These are phyloP conservation scores for Kluyveromyces dobzhanskii DNA, from an alignment of 805 yeast genomes.

Conservation along the genomic window DNA sequence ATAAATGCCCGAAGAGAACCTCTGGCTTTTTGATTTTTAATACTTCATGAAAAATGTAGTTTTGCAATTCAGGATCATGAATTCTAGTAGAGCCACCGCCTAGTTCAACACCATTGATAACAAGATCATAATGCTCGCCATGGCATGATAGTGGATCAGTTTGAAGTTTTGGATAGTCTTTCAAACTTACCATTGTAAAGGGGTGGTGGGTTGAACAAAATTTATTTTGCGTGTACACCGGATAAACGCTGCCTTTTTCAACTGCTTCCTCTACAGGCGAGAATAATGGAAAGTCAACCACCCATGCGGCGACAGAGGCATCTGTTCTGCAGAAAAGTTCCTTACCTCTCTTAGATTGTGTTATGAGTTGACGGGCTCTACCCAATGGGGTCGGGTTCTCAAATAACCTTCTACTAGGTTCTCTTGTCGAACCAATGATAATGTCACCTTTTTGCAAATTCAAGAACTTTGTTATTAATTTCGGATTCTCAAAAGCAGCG, in stretches of 20 bases:
- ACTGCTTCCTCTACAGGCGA: conserved; percentile 51
- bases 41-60: conserved; percentile 57
- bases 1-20: conserved; percentile 72
- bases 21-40: conserved; percentile 53
- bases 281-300: conserved; percentile 87
- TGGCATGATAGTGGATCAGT: conserved; percentile 52
- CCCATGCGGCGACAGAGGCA: conserved; percentile 61
- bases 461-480: conserved; percentile 29
- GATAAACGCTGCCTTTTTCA: conserved; percentile 36
- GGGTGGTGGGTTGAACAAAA: conserved; percentile 90
- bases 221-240: conserved; percentile 43
- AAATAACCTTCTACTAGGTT: conserved; percentile 45
- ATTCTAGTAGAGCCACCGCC: conserved; percentile 98
- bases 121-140: conserved; percentile 93
- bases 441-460: conserved; percentile 58
- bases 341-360: conserved; percentile 39
- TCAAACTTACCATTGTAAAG: conserved; percentile 80
- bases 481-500: conserved; percentile 29
- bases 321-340: conserved; percentile 15
- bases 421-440: conserved; percentile 70
- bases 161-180: conserved; percentile 50
- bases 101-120: conserved; percentile 86
- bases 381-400: conserved; percentile 97
- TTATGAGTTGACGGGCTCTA: conserved; percentile 66
- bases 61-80: conserved; percentile 76